Percentiles rank a stretch among this genome's conserved stretches.
Evolutionary conservation across 2,329 filamentous ascomycete species (phyloP).

Genomic region (Parastagonospora nodorum): DNA sequence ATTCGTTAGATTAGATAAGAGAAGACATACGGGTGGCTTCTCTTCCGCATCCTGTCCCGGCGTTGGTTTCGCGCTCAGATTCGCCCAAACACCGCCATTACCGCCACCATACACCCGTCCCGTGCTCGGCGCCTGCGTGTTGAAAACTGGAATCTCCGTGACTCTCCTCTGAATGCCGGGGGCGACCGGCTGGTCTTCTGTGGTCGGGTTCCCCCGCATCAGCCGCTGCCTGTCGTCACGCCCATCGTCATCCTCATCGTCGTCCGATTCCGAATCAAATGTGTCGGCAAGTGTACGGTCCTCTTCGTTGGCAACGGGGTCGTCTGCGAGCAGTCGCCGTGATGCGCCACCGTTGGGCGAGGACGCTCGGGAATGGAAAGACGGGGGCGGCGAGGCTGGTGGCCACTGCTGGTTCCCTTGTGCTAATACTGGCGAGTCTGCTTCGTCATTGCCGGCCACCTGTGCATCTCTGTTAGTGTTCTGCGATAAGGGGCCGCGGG

Average conservation of each 20-base stretch:
- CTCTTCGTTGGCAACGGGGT: conserved; percentile 61
- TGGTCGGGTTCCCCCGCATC: conserved; percentile 67
- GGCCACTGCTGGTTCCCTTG: conserved; percentile 38
- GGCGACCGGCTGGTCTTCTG: conserved; percentile 30
- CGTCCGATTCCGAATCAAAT: conserved; percentile 78
- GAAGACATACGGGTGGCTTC: conserved; percentile 79
- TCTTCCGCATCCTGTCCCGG: conserved; percentile 83
- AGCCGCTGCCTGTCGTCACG: conserved; percentile 83
- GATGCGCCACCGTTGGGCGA: conserved; percentile 60
- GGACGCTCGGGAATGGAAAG: conserved; percentile 84
- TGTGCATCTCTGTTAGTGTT: conserved; percentile 29
- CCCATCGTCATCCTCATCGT: conserved; percentile 67
- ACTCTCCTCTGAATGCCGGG: conserved; percentile 53
- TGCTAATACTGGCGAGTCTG: conserved; percentile 40
- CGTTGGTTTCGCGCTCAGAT: conserved; percentile 88
- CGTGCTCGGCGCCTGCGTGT: conserved; percentile 45
- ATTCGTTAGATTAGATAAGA: neutral
- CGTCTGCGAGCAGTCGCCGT: conserved; percentile 58
- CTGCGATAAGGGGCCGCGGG: conserved; percentile 12
- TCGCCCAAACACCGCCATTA: conserved; percentile 95
- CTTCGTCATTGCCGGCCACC: conserved; percentile 52
- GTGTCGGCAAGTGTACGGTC: conserved; percentile 88
- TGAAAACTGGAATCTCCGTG: conserved; percentile 61
- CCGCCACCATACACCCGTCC: conserved; percentile 70
- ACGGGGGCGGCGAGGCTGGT: conserved; percentile 66